Percentiles rank a stretch among this genome's conserved stretches.
phyloP scores from a whole-genome alignment of 768 basidiomycete genomes.

The Serendipita indica region DNA sequence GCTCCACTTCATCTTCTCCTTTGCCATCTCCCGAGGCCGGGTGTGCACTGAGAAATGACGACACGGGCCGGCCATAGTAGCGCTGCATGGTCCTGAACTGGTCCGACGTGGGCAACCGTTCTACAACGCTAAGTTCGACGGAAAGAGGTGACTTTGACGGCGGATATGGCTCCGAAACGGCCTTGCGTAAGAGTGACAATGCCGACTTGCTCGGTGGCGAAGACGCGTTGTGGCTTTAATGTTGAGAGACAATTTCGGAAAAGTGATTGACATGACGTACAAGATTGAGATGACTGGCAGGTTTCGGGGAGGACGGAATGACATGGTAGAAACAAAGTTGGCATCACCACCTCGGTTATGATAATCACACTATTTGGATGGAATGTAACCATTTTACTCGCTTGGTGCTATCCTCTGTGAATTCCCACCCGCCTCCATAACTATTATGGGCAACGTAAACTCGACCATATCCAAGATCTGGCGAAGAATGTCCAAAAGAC shows the following conservation, averaged over 20 bases:
- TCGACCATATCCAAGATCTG: no score
- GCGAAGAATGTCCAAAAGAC: no score
- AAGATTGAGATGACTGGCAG: conserved; percentile 5
- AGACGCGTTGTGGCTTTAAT: background rate
- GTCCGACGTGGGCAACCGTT: conserved; percentile 1
- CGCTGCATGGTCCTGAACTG: conserved; percentile 6
- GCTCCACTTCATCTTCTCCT: background rate
- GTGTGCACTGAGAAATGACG: background rate
- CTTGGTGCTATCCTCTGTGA: no score
- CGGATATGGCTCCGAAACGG: conserved; percentile 9
- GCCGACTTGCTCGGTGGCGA: background rate
- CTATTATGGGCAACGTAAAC: no score
- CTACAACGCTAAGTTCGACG: background rate
- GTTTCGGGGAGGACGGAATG: conserved; percentile 8
- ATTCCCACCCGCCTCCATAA: no score
- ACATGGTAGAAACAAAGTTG: conserved; percentile 6
- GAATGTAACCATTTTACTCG: no score
- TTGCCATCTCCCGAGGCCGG: background rate
- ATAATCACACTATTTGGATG: no score
- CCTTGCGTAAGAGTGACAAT: background rate
- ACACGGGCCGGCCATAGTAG: conserved; percentile 3
- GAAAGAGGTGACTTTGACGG: background rate
- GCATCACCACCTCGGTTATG: no score
- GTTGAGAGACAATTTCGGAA: background rate
- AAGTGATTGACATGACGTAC: background rate